Percentiles rank a stretch among this genome's conserved stretches.
Evolutionary conservation across 768 basidiomycete species (phyloP).

Genomic region (Pulveroboletus sp.): DNA sequence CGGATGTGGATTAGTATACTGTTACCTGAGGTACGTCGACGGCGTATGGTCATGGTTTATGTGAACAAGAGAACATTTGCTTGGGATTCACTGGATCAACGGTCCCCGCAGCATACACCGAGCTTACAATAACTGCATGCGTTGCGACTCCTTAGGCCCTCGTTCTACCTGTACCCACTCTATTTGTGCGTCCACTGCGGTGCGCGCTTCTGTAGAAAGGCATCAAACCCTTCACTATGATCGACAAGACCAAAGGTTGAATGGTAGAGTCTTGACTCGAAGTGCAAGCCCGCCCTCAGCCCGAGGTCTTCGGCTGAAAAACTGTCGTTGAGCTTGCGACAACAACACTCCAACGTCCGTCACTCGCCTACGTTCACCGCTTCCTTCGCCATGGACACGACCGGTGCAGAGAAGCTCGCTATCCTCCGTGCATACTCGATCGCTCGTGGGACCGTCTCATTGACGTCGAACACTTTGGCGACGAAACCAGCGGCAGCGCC

Average conservation of each 20-base stretch:
- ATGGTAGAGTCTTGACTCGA: slow-evolving; percentile 49
- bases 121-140: no score
- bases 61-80: neutral
- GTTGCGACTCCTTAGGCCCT: no score
- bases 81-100: neutral
- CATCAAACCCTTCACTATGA: slow-evolving; percentile 44
- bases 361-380: slow-evolving; percentile 42
- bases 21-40: neutral
- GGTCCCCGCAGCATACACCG: neutral
- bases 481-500: slow-evolving; percentile 47
- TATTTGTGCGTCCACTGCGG: slow-evolving; percentile 41
- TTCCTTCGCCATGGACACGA: slow-evolving; percentile 43
- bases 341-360: neutral
- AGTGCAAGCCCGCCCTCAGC: slow-evolving; percentile 39
- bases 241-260: slow-evolving; percentile 46
- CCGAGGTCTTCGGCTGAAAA: slow-evolving; percentile 42
- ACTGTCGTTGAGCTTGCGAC: neutral
- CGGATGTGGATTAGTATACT: slow-evolving; percentile 3
- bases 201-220: slow-evolving; percentile 44
- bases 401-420: slow-evolving; percentile 30
- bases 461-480: slow-evolving; percentile 36
- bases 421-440: slow-evolving; percentile 36
- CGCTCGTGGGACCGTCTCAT: slow-evolving; percentile 40
- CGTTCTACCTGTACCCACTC: neutral
- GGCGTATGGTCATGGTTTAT: neutral